Evolutionary conservation across 75 land plant genomes (phyloP), one percentile per base, ranked within the genome.

Genomic region (Pseudotsuga menziesii): DNA sequence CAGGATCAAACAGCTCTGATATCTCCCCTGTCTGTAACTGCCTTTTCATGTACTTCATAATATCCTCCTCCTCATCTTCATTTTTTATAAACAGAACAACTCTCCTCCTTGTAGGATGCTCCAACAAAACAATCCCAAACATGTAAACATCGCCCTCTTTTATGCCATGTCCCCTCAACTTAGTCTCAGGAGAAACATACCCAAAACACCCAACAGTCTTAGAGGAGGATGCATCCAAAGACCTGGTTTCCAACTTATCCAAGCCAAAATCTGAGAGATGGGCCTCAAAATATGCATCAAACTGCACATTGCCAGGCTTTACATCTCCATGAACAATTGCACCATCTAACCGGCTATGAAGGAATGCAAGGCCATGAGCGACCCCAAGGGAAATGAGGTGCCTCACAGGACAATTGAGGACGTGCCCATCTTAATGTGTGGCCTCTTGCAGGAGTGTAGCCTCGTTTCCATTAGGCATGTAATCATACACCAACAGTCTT

Each of bases 391-490:
- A 95, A 35, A 97, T 97, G 61, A 96, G 92, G 73, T 96, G 99
- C 78, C 97, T 87, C 99, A 96, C 94, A 4, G 99, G 99, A 97
- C 99, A 96, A 81, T 94, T 96, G 52, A 96, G 86, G 20, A 94
- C 87, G 64, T 96, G 97, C 15, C 99, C 99, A 64, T 89, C 99
- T 48, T 48, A 12, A 78, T 91, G 97, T 0, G 96, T 86, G 0
- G 99, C 98, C 72, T 97, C 98, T 82, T 97, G 99, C 58, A 97
- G 91, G 17, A 97, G 87, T 0, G 93, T 94, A 13, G 91, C 93
- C 9, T 94, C 85, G 86, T 88, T 94, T 26, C 99, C 99, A 75
- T 97, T 97, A 57, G 99, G 99, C 99, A 97, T 97, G 92, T 97
- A 97, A 78, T 97, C 99, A 71, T 91, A 93, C 20, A 95, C 84